A percentile compares a stretch with the other conserved stretches of the same genome.
Evolutionary conservation across 192 early-diverging fungal genomes (phyloP).

Genomic region (Spinellus fusiger): DNA sequence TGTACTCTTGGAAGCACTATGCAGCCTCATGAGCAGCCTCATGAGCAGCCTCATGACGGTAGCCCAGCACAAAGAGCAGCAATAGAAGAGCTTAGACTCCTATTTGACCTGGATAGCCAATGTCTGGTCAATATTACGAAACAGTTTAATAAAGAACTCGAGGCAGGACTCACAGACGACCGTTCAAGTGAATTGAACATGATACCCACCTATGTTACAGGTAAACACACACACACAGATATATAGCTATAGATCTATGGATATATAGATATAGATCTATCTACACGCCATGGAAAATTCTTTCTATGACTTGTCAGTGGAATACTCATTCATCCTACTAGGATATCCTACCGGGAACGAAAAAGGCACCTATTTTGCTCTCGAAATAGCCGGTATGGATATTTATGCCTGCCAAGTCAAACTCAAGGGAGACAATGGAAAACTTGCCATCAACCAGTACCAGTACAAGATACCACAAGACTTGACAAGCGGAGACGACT

Average conservation of each 20-base stretch:
- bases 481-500: constrained; percentile 45
- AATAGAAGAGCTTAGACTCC: constrained; percentile 14
- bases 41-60: constrained; percentile 6
- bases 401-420: constrained; percentile 82
- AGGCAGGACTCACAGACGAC: constrained; percentile 21
- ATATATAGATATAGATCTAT: too few relatives aligned
- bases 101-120: constrained; percentile 12
- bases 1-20: constrained; percentile 3
- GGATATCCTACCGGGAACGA: constrained; percentile 80
- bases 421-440: constrained; percentile 66
- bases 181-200: constrained; percentile 48
- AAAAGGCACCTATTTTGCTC: constrained; percentile 77
- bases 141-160: constrained; percentile 21
- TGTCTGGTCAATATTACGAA: constrained; percentile 11
- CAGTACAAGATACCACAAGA: constrained; percentile 66
- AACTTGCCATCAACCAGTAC: constrained; percentile 71
- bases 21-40: constrained; percentile 1
- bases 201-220: constrained; percentile 84
- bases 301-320: not conserved
- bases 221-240: too few relatives aligned
- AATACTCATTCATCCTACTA: not conserved
- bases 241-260: too few relatives aligned
- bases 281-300: too few relatives aligned
- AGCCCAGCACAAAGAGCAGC: constrained; percentile 9
- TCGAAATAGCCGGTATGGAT: constrained; percentile 93